Conservation (phyloP, 306 rosid species). For the Calophaca sinica region DNA sequence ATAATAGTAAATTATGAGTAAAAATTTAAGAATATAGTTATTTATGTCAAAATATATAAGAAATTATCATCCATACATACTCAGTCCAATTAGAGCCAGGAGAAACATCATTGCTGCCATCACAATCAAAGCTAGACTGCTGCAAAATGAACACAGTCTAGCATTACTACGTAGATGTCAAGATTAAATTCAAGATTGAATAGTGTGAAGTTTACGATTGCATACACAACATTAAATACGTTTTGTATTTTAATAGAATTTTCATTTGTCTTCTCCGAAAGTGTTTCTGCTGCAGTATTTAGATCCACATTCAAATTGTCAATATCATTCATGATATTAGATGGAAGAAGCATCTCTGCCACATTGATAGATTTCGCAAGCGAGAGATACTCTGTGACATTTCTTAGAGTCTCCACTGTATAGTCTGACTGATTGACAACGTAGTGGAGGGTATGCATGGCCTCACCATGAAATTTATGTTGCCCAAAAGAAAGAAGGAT, state of each 20-base stretch:
- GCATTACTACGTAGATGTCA: not conserved
- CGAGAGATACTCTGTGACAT: slow-evolving; percentile 81
- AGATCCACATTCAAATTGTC: slow-evolving; percentile 74
- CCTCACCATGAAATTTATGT: slow-evolving; percentile 73
- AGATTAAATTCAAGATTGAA: slow-evolving; percentile 17
- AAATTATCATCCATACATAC: slow-evolving; percentile 54
- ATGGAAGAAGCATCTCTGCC: slow-evolving; percentile 81
- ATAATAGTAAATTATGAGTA: slow-evolving; percentile 41
- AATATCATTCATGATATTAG: slow-evolving; percentile 72
- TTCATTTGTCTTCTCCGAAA: slow-evolving; percentile 61
- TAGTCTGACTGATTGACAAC: slow-evolving; percentile 87
- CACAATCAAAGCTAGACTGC: slow-evolving; percentile 73
- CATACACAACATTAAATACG: slow-evolving; percentile 75
- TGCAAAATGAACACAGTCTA: slow-evolving; percentile 45
- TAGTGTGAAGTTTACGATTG: slow-evolving; percentile 38
- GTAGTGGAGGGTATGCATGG: slow-evolving; percentile 65
- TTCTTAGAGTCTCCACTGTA: slow-evolving; percentile 78
- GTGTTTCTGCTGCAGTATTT: slow-evolving; percentile 73
- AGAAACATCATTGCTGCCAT: slow-evolving; percentile 82
- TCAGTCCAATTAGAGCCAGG: slow-evolving; percentile 73
- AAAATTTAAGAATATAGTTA: slow-evolving; percentile 6
- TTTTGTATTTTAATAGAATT: slow-evolving; percentile 65
- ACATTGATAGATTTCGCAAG: slow-evolving; percentile 84
- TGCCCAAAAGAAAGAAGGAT: slow-evolving; percentile 81
- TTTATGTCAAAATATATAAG: slow-evolving; percentile 11